A percentile compares a stretch with the other conserved stretches of the same genome.
Conservation (phyloP, 768 basidiomycete species). For the Roridomyces roridus region DNA sequence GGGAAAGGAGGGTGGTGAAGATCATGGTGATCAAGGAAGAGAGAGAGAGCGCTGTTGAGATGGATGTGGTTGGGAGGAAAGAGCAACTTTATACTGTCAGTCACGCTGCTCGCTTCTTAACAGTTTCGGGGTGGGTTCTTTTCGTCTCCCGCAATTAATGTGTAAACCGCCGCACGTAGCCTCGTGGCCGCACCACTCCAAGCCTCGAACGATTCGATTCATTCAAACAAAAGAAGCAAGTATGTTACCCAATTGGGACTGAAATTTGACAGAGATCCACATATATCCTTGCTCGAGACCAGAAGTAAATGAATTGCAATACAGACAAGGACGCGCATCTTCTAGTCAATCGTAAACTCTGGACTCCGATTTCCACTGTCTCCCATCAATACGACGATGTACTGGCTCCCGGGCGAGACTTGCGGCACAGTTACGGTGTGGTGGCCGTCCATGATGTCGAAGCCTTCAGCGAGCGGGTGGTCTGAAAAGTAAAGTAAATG, state of each 20-base stretch:
- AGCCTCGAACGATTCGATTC: too few species aligned
- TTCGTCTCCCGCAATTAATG: constrained; percentile 10
- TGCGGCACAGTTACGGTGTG: constrained; percentile 50
- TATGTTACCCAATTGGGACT: constrained; percentile 13
- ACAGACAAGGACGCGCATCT: neutral
- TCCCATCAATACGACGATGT: constrained; percentile 62
- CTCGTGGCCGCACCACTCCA: neutral
- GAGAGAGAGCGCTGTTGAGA: neutral
- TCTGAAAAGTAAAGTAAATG: constrained; percentile 36
- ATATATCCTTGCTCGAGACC: neutral
- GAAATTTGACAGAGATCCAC: too few species aligned
- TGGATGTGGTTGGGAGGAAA: neutral
- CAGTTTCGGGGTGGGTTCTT: constrained; percentile 17
- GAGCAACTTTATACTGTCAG: constrained; percentile 9
- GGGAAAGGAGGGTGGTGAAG: constrained; percentile 26
- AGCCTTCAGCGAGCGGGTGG: constrained; percentile 53
- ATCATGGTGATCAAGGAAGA: constrained; percentile 18
- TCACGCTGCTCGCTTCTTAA: constrained; percentile 9
- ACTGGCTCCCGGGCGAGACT: constrained; percentile 42
- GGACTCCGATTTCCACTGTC: constrained; percentile 63
- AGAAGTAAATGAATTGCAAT: constrained; percentile 5
- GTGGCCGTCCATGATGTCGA: constrained; percentile 51
- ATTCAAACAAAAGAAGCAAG: neutral
- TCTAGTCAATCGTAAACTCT: constrained; percentile 48
- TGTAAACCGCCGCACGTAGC: neutral